Percentiles rank a stretch among this genome's conserved stretches.
These are phyloP conservation scores for Populus hybrid DNA, from an alignment of 441 rosid genomes.

Conservation along the genomic window DNA sequence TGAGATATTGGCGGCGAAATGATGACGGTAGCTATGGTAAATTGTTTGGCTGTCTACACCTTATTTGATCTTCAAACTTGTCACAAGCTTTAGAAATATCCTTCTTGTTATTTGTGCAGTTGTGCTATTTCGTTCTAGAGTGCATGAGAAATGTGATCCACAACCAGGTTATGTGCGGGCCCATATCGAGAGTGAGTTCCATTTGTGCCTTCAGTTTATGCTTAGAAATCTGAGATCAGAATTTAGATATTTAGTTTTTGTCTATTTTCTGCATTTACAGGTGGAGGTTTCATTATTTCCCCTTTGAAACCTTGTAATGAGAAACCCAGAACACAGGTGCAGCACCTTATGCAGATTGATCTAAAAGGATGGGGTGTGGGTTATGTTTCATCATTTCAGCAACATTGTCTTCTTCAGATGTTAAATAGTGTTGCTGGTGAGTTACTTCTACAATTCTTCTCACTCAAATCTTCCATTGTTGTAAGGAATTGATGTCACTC, in stretches of 20 bases:
- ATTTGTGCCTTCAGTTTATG: constrained; percentile 14
- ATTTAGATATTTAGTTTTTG: not conserved
- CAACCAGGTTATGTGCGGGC: constrained; percentile 98
- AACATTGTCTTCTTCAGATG: constrained; percentile 98
- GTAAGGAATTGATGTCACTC: not conserved
- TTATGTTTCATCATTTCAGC: constrained; percentile 91
- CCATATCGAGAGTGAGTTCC: constrained; percentile 85
- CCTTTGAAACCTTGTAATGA: constrained; percentile 86
- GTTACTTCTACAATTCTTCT: constrained; percentile 21
- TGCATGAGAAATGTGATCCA: constrained; percentile 92
- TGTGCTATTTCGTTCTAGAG: constrained; percentile 96
- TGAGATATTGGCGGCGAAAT: constrained; percentile 97
- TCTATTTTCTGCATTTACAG: constrained; percentile 37
- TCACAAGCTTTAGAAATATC: constrained; percentile 15
- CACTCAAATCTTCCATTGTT: not conserved
- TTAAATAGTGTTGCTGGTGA: constrained; percentile 95
- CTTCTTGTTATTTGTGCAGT: constrained; percentile 50
- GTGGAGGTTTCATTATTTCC: constrained; percentile 97
- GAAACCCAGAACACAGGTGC: constrained; percentile 89
- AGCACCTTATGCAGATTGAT: constrained; percentile 97
- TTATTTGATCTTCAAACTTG: constrained; percentile 15
- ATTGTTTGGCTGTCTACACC: constrained; percentile 9
- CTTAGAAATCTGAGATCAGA: constrained; percentile 2
- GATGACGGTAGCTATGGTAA: constrained; percentile 98
- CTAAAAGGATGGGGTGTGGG: constrained; percentile 98